Conservation (phyloP, 805 yeast species). For the Candida namnaoensis region DNA sequence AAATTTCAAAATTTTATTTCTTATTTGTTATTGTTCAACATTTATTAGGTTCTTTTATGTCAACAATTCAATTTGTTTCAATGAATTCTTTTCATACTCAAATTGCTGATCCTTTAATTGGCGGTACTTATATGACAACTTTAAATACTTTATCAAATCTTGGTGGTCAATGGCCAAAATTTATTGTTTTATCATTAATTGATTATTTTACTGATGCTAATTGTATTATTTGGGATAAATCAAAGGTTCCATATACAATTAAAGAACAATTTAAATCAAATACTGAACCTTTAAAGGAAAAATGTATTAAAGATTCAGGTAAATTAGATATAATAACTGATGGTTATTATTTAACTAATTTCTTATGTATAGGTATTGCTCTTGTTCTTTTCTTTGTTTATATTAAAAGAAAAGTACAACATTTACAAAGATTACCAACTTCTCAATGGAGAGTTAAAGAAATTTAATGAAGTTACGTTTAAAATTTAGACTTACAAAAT, state of each 20-base stretch:
- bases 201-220: conserved; percentile 65
- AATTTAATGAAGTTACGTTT: background rate
- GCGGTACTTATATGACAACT: conserved; percentile 98
- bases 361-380: conserved; percentile 65
- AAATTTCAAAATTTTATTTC: conserved; percentile 48
- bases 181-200: conserved; percentile 71
- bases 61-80: conserved; percentile 91
- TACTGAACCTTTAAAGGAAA: conserved; percentile 30
- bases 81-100: conserved; percentile 92
- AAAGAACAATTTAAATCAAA: conserved; percentile 20
- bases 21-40: conserved; percentile 74
- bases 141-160: conserved; percentile 85
- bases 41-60: conserved; percentile 81
- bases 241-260: conserved; percentile 2
- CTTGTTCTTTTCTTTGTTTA: conserved; percentile 51
- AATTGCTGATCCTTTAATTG: conserved; percentile 91
- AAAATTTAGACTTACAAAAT: background rate
- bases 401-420: conserved; percentile 52
- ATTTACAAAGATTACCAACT: conserved; percentile 65
- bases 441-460: conserved; percentile 59
- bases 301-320: conserved; percentile 52
- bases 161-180: conserved; percentile 97
- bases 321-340: conserved; percentile 46
- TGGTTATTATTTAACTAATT: conserved; percentile 79
- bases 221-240: conserved; percentile 31